Percentiles rank a stretch among this genome's conserved stretches.
These are phyloP conservation scores for Teratosphaeria epicoccoides DNA, from an alignment of 2,329 filamentous ascomycete species.

Conservation along the genomic window DNA sequence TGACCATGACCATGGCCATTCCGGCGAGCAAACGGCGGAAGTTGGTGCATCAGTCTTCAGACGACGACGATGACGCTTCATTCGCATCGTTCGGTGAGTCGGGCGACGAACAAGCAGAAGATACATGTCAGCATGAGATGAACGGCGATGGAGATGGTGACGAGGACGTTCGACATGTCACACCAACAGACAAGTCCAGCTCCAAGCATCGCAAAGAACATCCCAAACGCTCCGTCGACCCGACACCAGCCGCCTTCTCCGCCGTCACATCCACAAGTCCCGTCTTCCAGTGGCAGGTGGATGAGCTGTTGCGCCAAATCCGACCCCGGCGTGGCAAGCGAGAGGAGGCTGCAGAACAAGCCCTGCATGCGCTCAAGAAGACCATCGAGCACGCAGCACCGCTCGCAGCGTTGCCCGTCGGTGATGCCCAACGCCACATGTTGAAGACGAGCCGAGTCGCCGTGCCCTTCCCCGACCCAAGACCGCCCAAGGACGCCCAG, in stretches of 20 bases:
- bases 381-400: conserved; percentile 48
- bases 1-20: conserved; percentile 18
- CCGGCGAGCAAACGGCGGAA: conserved; percentile 25
- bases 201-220: conserved; percentile 2
- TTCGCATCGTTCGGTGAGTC: conserved; percentile 25
- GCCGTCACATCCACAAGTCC: conserved; percentile 54
- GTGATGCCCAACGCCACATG: conserved; percentile 56
- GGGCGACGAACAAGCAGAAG: neutral
- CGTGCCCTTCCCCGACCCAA: conserved; percentile 80
- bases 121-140: conserved; percentile 3
- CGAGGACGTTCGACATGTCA: neutral
- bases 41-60: conserved; percentile 23
- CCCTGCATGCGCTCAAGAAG: conserved; percentile 44
- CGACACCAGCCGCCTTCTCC: conserved; percentile 23
- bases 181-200: neutral
- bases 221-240: neutral
- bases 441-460: conserved; percentile 56
- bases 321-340: conserved; percentile 49
- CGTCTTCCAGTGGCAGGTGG: conserved; percentile 57
- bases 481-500: conserved; percentile 61
- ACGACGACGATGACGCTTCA: conserved; percentile 21
- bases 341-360: conserved; percentile 42
- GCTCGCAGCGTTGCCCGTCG: conserved; percentile 41
- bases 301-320: conserved; percentile 50
- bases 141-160: conserved; percentile 9